A percentile compares a stretch with the other conserved stretches of the same genome.
Conservation (phyloP, 345 rosid genomes). For the Syzygium jambos region DNA sequence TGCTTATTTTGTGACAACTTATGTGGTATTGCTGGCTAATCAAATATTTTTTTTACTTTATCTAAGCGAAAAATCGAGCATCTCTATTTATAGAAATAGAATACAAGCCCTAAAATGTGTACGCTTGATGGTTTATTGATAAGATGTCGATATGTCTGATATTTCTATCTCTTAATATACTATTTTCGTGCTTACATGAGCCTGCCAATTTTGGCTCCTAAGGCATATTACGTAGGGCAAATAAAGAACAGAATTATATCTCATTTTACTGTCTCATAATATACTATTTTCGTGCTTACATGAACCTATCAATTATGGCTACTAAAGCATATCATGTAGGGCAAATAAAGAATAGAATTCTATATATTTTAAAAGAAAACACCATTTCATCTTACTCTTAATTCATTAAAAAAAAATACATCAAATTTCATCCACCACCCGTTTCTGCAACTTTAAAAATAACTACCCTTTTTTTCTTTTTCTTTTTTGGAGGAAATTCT, state of each 20-base stretch:
- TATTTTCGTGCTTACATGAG: neutral
- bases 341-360: neutral
- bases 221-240: too few species aligned
- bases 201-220: neutral
- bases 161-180: neutral
- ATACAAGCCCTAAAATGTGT: too few species aligned
- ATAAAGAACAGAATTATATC: too few species aligned
- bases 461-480: neutral
- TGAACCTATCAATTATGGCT: too few species aligned
- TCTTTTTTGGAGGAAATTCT: neutral
- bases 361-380: too few species aligned
- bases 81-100: too few species aligned
- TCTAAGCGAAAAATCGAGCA: neutral
- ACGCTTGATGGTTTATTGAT: neutral
- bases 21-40: neutral
- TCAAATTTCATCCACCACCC: neutral
- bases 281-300: too few species aligned
- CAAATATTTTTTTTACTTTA: neutral
- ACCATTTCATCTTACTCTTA: neutral
- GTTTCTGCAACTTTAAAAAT: neutral
- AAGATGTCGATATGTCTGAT: neutral
- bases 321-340: too few species aligned
- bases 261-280: too few species aligned
- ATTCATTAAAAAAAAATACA: too few species aligned
- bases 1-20: neutral